A percentile compares a stretch with the other conserved stretches of the same genome.
Evolutionary conservation across 1,284 basidiomycete species (phyloP).

Genomic region (Marasmius fiardii): DNA sequence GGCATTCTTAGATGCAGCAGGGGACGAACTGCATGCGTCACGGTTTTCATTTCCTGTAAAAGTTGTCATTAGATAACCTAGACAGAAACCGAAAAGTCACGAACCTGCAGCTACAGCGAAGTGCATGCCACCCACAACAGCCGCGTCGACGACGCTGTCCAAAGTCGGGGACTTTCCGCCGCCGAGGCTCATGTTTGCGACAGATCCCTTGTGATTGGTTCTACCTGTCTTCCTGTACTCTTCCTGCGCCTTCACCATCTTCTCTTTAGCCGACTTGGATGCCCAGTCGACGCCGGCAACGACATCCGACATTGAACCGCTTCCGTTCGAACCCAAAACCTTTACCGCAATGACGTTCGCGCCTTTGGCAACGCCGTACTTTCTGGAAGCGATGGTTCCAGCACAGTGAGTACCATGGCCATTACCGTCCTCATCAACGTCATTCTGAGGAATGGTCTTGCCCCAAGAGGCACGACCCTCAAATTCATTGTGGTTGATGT

Average conservation of each 20-base stretch:
- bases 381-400: conserved; percentile 73
- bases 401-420: conserved; percentile 83
- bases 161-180: conserved; percentile 91
- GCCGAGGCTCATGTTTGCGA: conserved; percentile 97
- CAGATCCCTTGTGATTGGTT: conserved; percentile 88
- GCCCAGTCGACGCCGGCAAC: conserved; percentile 88
- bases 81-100: conserved; percentile 15
- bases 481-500: conserved; percentile 85
- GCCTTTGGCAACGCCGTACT: conserved; percentile 94
- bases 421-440: conserved; percentile 74
- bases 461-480: conserved; percentile 85
- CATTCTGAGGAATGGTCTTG: conserved; percentile 77
- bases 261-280: conserved; percentile 56
- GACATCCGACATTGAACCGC: conserved; percentile 96
- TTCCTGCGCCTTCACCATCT: conserved; percentile 55
- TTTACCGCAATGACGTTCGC: conserved; percentile 95
- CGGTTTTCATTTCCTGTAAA: conserved; percentile 59
- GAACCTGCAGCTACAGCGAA: conserved; percentile 93
- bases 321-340: conserved; percentile 92
- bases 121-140: conserved; percentile 84
- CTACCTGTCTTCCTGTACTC: conserved; percentile 65
- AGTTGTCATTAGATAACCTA: conserved; percentile 4
- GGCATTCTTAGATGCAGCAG: conserved; percentile 71
- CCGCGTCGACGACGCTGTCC: conserved; percentile 84
- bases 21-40: conserved; percentile 82